These are phyloP conservation scores for Phytophthora sojae DNA, from an alignment of 352 stramenopile species.

Conservation along the genomic window DNA sequence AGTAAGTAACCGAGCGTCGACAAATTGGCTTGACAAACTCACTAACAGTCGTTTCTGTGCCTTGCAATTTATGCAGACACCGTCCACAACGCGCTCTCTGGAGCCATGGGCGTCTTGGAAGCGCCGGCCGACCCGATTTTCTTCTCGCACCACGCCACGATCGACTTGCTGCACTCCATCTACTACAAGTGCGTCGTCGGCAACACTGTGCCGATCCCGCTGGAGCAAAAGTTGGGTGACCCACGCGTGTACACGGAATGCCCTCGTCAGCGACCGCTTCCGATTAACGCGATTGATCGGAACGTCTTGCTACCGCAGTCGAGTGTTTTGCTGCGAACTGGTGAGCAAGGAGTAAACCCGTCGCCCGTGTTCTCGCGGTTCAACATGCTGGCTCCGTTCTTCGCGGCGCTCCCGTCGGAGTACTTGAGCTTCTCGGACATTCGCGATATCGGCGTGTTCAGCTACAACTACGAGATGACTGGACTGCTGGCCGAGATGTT, in stretches of 20 bases:
- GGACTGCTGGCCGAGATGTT: slow-evolving; percentile 78
- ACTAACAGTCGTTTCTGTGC: slow-evolving; percentile 16
- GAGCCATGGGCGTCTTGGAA: slow-evolving; percentile 77
- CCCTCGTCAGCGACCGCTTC: slow-evolving; percentile 46
- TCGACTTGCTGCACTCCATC: slow-evolving; percentile 88
- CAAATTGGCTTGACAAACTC: not conserved
- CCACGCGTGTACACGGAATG: slow-evolving; percentile 72
- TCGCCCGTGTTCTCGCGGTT: slow-evolving; percentile 61
- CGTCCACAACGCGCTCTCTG: slow-evolving; percentile 76
- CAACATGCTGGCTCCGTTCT: slow-evolving; percentile 67
- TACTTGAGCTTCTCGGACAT: slow-evolving; percentile 82
- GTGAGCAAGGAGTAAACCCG: slow-evolving; percentile 46
- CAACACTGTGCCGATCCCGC: slow-evolving; percentile 57
- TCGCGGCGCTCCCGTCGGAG: slow-evolving; percentile 58
- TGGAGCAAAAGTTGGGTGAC: slow-evolving; percentile 67
- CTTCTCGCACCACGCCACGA: slow-evolving; percentile 85
- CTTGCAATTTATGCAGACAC: slow-evolving; percentile 59
- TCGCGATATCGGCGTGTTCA: slow-evolving; percentile 74
- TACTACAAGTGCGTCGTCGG: slow-evolving; percentile 85
- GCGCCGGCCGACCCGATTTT: slow-evolving; percentile 88
- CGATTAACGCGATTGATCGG: slow-evolving; percentile 41
- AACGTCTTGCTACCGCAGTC: slow-evolving; percentile 73
- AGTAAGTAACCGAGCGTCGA: slow-evolving; percentile 48
- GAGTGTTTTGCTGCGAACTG: slow-evolving; percentile 56
- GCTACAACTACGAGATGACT: slow-evolving; percentile 89